Evolutionary conservation across 2,329 filamentous ascomycete species (phyloP).

Genomic region (Sphaceloma murrayae): DNA sequence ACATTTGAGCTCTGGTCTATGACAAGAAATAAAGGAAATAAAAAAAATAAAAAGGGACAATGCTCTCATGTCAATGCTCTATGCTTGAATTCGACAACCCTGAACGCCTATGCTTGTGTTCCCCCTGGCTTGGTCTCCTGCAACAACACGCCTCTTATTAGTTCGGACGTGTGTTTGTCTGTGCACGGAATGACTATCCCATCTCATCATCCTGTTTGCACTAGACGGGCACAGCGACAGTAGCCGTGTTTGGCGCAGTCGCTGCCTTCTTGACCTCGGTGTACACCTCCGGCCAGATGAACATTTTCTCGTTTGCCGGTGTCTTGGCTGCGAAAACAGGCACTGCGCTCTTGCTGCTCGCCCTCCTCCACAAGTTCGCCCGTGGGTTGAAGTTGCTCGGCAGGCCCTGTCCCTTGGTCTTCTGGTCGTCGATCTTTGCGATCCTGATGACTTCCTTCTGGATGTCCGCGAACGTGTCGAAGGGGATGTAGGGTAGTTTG

Average conservation of each 20-base stretch:
- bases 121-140: too few species aligned
- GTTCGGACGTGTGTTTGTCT: too few species aligned
- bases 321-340: conserved; percentile 43
- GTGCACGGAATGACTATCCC: too few species aligned
- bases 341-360: conserved; percentile 48
- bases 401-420: conserved; percentile 51
- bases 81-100: too few species aligned
- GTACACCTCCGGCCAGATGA: conserved; percentile 53
- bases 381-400: conserved; percentile 56
- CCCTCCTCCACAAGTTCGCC: conserved; percentile 58
- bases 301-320: conserved; percentile 52
- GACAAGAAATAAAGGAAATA: too few species aligned
- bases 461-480: conserved; percentile 58
- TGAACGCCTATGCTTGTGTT: too few species aligned
- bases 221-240: conserved; percentile 9
- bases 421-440: conserved; percentile 49
- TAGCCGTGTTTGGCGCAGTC: conserved; percentile 6
- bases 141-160: too few species aligned
- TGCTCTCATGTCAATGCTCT: too few species aligned
- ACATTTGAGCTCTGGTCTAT: neutral
- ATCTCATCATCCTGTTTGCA: neutral
- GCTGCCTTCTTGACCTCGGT: conserved; percentile 18
- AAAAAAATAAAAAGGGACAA: too few species aligned
- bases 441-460: conserved; percentile 51
- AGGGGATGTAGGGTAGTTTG: conserved; percentile 50